Evolutionary conservation across 2,329 filamentous ascomycete species (phyloP).

Genomic region (Penicillium capsulatum): DNA sequence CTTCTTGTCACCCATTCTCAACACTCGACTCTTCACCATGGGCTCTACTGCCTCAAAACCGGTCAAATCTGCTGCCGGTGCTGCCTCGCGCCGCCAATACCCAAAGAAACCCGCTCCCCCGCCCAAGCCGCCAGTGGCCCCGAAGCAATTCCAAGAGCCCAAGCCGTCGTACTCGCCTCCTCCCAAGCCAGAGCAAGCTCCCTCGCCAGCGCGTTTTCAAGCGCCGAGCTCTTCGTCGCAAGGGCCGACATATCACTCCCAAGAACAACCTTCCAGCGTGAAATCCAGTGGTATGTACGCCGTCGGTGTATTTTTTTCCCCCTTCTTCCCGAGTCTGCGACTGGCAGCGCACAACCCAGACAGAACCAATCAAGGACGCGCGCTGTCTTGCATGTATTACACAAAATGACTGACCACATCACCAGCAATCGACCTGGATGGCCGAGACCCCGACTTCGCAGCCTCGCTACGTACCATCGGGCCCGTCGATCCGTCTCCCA

Average conservation of each 20-base stretch:
- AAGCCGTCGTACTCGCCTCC: conserved; percentile 7
- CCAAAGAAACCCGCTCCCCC: conserved; percentile 46
- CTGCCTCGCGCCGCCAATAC: conserved; percentile 53
- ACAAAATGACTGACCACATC: too few relatives aligned
- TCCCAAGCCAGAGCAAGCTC: conserved; percentile 3
- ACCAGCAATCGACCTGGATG: conserved; percentile 58
- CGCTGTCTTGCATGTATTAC: too few relatives aligned
- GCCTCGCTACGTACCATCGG: conserved; percentile 69
- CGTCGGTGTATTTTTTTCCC: neutral
- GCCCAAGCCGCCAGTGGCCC: conserved; percentile 25
- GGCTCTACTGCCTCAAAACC: conserved; percentile 58
- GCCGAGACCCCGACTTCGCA: conserved; percentile 64
- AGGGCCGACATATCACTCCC: conserved; percentile 35
- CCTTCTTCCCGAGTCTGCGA: too few relatives aligned
- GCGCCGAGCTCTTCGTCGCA: conserved; percentile 5
- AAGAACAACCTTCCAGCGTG: conserved; percentile 30
- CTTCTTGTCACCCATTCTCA: conserved; percentile 3
- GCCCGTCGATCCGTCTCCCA: conserved; percentile 55
- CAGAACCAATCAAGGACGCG: too few relatives aligned
- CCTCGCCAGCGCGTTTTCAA: neutral
- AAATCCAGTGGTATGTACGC: conserved; percentile 34
- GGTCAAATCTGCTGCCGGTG: conserved; percentile 46
- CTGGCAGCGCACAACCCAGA: too few relatives aligned
- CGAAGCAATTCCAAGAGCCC: conserved; percentile 23
- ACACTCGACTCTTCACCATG: conserved; percentile 38